phyloP scores from a whole-genome alignment of 108 stramenopile species.

The Pseudonitzschia delicatissima region DNA sequence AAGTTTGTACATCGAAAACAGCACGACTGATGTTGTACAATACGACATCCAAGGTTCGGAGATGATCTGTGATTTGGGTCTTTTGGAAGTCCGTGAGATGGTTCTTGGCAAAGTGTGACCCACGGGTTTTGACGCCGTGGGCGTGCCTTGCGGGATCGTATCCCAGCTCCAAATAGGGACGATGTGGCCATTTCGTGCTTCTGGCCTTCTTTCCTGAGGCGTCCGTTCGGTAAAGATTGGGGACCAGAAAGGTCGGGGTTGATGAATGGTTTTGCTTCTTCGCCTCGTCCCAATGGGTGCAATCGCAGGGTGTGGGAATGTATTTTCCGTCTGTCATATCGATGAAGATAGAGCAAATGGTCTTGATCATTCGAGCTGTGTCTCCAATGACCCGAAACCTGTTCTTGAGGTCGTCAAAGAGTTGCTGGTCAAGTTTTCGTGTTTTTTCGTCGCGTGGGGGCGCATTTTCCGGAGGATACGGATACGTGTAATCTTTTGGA shows the following conservation, averaged over 20 bases:
- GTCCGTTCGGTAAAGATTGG: background rate
- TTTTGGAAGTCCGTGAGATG: background rate
- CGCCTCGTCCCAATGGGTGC: background rate
- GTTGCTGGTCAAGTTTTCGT: background rate
- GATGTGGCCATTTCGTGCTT: background rate
- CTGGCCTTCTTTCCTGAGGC: background rate
- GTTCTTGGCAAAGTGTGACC: background rate
- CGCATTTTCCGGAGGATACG: background rate
- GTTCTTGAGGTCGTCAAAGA: background rate
- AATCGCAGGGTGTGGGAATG: conserved; percentile 4
- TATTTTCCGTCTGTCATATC: background rate
- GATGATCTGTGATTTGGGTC: background rate
- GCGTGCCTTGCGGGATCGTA: background rate
- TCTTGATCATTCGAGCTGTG: background rate
- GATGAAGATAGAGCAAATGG: background rate
- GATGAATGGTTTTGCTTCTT: background rate
- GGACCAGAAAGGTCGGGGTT: background rate
- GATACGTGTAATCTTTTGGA: conserved; percentile 3
- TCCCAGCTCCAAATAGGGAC: background rate
- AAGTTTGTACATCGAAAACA: background rate
- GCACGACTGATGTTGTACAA: background rate
- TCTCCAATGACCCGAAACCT: background rate
- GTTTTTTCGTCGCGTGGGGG: background rate
- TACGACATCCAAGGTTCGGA: background rate
- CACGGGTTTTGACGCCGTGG: background rate